phyloP scores from a whole-genome alignment of 1,284 basidiomycete genomes.

The Leccinum ponderosum region DNA sequence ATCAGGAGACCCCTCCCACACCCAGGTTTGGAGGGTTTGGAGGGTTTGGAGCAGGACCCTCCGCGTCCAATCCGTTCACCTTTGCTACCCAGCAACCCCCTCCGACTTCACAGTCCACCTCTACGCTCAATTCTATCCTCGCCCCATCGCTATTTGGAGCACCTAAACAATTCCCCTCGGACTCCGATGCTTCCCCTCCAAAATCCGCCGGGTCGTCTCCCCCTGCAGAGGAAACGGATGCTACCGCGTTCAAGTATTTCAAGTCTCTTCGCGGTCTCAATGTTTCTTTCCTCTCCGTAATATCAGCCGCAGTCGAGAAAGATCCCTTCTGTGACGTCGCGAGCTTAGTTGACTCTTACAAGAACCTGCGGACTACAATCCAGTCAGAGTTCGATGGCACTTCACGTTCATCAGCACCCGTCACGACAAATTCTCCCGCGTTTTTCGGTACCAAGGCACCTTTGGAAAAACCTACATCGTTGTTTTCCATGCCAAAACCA shows the following conservation, averaged over 20 bases:
- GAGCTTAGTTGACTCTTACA: conserved; percentile 65
- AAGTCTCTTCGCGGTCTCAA: conserved; percentile 81
- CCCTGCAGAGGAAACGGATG: conserved; percentile 31
- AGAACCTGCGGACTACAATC: conserved; percentile 54
- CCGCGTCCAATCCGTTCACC: conserved; percentile 34
- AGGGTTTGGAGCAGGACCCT: conserved; percentile 45
- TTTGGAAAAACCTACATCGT: conserved; percentile 24
- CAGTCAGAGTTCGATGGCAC: conserved; percentile 55
- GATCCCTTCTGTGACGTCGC: conserved; percentile 80
- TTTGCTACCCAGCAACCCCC: conserved; percentile 28
- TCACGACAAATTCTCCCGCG: conserved; percentile 11
- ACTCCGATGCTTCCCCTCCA: conserved; percentile 6
- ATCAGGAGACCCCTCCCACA: conserved; percentile 23
- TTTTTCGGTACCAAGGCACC: conserved; percentile 8
- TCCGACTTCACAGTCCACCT: conserved; percentile 11
- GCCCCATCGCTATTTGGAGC: conserved; percentile 13
- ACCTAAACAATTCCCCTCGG: conserved; percentile 1
- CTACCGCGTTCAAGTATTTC: conserved; percentile 59
- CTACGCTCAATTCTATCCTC: conserved; percentile 25
- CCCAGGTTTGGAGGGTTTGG: conserved; percentile 47
- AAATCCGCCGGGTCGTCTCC: conserved; percentile 14
- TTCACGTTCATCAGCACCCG: conserved; percentile 11
- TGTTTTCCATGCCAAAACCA: conserved; percentile 42
- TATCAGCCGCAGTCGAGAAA: conserved; percentile 62
- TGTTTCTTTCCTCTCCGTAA: conserved; percentile 62